phyloP scores from a whole-genome alignment of 148 eudicot species.

The Persicaria tinctoria region DNA sequence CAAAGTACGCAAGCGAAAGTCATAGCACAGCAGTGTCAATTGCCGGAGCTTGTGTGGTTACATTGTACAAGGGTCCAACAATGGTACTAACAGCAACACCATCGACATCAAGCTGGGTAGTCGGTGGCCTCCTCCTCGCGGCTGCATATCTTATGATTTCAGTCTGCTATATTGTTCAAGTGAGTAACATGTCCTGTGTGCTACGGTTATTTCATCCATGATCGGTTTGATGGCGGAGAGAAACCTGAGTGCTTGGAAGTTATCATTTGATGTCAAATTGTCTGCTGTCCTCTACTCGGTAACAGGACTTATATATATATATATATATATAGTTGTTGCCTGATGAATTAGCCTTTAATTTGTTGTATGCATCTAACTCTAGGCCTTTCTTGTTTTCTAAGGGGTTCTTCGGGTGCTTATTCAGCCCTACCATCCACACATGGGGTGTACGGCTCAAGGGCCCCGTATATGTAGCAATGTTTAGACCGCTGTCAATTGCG shows the following conservation, averaged over 20 bases:
- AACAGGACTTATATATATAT: slow-evolving; percentile 10
- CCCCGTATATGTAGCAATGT: slow-evolving; percentile 78
- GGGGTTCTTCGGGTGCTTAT: slow-evolving; percentile 43
- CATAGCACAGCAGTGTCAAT: background rate
- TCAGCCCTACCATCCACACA: slow-evolving; percentile 38
- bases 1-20: background rate
- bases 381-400: background rate
- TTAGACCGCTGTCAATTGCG: slow-evolving; percentile 70
- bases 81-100: slow-evolving; percentile 1
- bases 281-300: slow-evolving; percentile 51
- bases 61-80: slow-evolving; percentile 3
- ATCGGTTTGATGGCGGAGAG: slow-evolving; percentile 38
- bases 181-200: slow-evolving; percentile 27
- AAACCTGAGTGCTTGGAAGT: slow-evolving; percentile 37
- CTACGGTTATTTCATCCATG: slow-evolving; percentile 30
- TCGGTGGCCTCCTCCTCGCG: slow-evolving; percentile 56
- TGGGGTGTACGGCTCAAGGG: slow-evolving; percentile 57
- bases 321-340: background rate
- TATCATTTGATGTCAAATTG: slow-evolving; percentile 41
- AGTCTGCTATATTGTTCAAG: slow-evolving; percentile 79
- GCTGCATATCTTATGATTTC: slow-evolving; percentile 55
- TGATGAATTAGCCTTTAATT: background rate
- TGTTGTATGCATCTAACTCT: background rate
- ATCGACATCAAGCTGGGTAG: slow-evolving; percentile 38
- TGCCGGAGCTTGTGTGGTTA: background rate